Conservation (phyloP, 345 rosid genomes). For the thale cress (Arabidopsis thaliana) region DNA sequence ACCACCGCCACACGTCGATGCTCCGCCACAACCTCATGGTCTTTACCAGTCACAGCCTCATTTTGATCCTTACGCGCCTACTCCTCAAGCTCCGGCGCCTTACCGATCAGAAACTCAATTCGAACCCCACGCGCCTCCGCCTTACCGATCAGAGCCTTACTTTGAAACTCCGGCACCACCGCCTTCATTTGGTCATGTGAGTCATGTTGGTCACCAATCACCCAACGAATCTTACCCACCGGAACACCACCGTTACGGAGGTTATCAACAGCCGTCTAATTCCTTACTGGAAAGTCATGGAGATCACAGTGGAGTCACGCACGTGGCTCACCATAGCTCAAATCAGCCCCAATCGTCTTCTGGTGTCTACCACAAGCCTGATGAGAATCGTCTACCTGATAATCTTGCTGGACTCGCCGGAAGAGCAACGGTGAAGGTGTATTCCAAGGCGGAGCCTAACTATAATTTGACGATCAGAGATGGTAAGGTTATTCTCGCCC, state of each 20-base stretch:
- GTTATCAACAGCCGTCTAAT: slow-evolving; percentile 41
- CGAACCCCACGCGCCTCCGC: slow-evolving; percentile 39
- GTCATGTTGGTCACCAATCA: slow-evolving; percentile 47
- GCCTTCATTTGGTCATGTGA: slow-evolving; percentile 50
- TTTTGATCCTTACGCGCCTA: slow-evolving; percentile 47
- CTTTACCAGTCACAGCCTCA: slow-evolving; percentile 20
- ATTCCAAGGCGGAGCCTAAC: slow-evolving; percentile 65
- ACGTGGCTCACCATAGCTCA: slow-evolving; percentile 48
- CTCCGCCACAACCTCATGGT: slow-evolving; percentile 25
- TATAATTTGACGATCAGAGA: slow-evolving; percentile 64
- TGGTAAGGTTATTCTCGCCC: slow-evolving; percentile 67
- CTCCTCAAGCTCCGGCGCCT: slow-evolving; percentile 38
- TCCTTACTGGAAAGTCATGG: slow-evolving; percentile 32
- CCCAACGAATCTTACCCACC: slow-evolving; percentile 39
- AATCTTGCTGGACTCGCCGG: slow-evolving; percentile 51
- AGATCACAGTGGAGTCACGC: slow-evolving; percentile 38
- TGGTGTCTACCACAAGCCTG: slow-evolving; percentile 44
- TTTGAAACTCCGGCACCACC: slow-evolving; percentile 50
- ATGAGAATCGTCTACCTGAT: slow-evolving; percentile 43
- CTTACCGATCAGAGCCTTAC: slow-evolving; percentile 29
- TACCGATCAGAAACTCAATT: slow-evolving; percentile 28
- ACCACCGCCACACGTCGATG: slow-evolving; percentile 40
- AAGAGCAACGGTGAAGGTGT: slow-evolving; percentile 61
- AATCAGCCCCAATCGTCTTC: slow-evolving; percentile 50
- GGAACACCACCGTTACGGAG: slow-evolving; percentile 32